Conservation (phyloP, 805 yeast genomes). For the Suhomyces pyralidae region DNA sequence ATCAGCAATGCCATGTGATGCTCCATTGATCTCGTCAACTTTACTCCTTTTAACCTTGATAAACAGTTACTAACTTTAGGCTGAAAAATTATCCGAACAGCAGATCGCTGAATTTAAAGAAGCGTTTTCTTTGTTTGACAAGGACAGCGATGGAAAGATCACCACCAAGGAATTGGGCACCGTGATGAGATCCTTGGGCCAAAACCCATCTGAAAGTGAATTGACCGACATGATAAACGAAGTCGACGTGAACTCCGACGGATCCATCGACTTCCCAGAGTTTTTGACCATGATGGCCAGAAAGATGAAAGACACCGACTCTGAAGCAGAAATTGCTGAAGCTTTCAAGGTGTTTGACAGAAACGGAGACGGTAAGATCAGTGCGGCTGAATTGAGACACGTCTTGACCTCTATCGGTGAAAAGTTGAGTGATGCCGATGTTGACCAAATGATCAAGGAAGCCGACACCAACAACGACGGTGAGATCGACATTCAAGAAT, state of each 20-base stretch:
- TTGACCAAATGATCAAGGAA: constrained; percentile 94
- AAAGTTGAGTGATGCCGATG: constrained; percentile 93
- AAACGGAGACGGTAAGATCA: constrained; percentile 95
- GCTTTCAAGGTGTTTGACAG: constrained; percentile 97
- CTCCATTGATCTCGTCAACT: background rate
- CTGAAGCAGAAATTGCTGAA: constrained; percentile 95
- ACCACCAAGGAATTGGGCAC: constrained; percentile 95
- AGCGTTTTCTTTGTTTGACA: constrained; percentile 95
- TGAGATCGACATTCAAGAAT: constrained; percentile 94
- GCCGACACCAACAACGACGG: constrained; percentile 96
- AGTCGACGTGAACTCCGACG: constrained; percentile 94
- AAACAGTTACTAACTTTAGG: constrained; percentile 34
- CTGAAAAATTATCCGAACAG: constrained; percentile 89
- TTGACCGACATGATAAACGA: constrained; percentile 96
- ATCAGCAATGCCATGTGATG: background rate
- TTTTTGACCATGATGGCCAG: constrained; percentile 42
- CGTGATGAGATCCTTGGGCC: constrained; percentile 98
- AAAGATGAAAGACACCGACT: constrained; percentile 93
- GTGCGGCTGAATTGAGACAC: constrained; percentile 94
- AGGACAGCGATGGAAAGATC: constrained; percentile 95
- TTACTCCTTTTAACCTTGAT: background rate
- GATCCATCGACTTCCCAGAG: constrained; percentile 52
- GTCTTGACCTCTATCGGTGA: constrained; percentile 98
- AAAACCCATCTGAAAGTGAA: constrained; percentile 94
- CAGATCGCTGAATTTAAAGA: constrained; percentile 97